Conservation (phyloP, 2,329 filamentous ascomycete genomes). For the Aureobasidium sp. region DNA sequence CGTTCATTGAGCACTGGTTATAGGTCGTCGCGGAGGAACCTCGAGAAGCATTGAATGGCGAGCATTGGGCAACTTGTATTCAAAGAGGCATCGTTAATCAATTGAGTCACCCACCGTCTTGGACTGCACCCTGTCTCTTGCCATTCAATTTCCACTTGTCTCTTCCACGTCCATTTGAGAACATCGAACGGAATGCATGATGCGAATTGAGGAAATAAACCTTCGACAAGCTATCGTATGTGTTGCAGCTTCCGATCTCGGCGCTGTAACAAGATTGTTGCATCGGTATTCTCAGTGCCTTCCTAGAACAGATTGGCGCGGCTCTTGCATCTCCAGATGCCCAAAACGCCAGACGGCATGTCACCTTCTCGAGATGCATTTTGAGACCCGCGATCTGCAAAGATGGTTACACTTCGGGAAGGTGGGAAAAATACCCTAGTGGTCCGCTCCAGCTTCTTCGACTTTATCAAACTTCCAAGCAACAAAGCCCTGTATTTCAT, state of each 20-base stretch:
- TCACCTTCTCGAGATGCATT: not conserved
- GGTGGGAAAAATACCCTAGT: conserved; percentile 10
- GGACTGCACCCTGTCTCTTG: not conserved
- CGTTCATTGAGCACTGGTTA: conserved; percentile 4
- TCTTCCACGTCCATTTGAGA: not conserved
- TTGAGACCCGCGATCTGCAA: not conserved
- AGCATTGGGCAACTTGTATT: not conserved
- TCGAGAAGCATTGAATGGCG: not conserved
- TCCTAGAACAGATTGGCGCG: conserved; percentile 1
- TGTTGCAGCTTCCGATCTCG: not conserved
- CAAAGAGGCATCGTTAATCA: not conserved
- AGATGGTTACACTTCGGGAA: not conserved
- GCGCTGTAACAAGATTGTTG: not conserved
- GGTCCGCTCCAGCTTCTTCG: not conserved
- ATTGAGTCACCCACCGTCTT: not conserved
- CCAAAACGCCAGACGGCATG: not conserved
- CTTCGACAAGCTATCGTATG: not conserved
- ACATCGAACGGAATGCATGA: not conserved
- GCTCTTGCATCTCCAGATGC: conserved; percentile 5
- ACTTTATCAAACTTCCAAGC: not conserved
- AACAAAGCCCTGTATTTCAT: not conserved
- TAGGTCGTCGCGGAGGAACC: not conserved
- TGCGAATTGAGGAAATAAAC: not conserved
- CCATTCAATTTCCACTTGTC: not conserved
- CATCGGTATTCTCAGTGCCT: not conserved